Base-by-base conservation (phyloP, 75 land plant genomes). In the Cryptomeria japonica region DNA sequence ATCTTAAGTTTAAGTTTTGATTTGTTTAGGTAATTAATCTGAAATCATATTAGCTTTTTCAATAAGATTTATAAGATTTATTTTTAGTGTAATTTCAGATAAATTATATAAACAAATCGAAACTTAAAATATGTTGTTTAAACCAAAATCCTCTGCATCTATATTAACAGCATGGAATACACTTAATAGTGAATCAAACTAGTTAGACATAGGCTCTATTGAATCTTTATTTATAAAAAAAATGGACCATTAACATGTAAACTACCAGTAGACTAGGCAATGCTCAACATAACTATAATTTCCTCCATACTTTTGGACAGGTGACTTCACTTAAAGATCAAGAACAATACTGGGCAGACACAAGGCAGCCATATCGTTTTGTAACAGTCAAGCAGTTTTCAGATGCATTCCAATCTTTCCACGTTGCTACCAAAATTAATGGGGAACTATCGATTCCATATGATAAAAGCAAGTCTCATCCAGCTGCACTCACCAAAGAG, bases 321-420 rank as follows among this genome's bases (percentile, higher is more conserved):
- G 99, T 98, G 44, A 94, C 92, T 34, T 98, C 99, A n/a, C 90
- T 87, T 91, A 98, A 98, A 90, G 99, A 98, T 88, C 99, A 98
- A 84, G 89, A 90, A 89, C 99, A 97, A 84, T 98, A 98, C 79
- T 98, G 99, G 99, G 90, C 88, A 22, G 87, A 68, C 73, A 58
- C 86, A 14, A 87, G 88, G 70, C 87, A 72, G 37, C 95, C 94
- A 8, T 97, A 98, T 87, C 92, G 68, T 5, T 97, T 87, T 86
- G 82, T 98, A 9, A 90, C 99, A 47, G 97, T 93, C 42, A 87
- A 85, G 49, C 90, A 91, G 72, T 93, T 98, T 91, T 94, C 93
- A 42, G 89, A 91, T 89, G 94, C 93, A 34, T 94, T 97, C 88
- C 89, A 82, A 70, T 90, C 89, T 58, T 95, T 86, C 88, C 90